These are phyloP conservation scores for Nepenthes gracilis DNA, from an alignment of 148 eudicot species.

Conservation along the genomic window DNA sequence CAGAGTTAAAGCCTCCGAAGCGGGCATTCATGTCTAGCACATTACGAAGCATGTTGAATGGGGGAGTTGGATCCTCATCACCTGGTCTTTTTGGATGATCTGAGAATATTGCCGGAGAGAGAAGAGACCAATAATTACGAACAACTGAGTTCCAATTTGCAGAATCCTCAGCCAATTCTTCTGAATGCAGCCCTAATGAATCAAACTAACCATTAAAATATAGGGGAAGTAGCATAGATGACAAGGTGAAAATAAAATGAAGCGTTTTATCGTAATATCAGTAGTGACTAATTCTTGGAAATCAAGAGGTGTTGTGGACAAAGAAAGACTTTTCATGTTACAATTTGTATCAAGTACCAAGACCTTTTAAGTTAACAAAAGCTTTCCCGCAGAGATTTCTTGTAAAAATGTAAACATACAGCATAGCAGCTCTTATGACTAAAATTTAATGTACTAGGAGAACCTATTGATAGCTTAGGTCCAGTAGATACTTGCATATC, in stretches of 20 bases:
- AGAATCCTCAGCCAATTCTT: slow-evolving; percentile 61
- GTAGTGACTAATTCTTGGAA: too few relatives aligned
- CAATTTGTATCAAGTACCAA: too few relatives aligned
- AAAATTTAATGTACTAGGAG: too few relatives aligned
- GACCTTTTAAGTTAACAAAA: too few relatives aligned
- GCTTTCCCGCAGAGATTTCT: too few relatives aligned
- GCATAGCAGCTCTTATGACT: too few relatives aligned
- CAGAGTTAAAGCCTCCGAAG: slow-evolving; percentile 79
- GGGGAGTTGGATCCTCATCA: slow-evolving; percentile 94
- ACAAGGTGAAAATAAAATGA: neutral
- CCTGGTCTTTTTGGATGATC: slow-evolving; percentile 98
- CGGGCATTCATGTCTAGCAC: slow-evolving; percentile 91
- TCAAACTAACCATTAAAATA: neutral
- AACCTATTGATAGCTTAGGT: too few relatives aligned
- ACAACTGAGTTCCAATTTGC: slow-evolving; percentile 55
- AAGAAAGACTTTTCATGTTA: too few relatives aligned
- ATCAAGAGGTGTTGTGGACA: too few relatives aligned
- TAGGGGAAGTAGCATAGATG: neutral
- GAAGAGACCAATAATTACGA: slow-evolving; percentile 80
- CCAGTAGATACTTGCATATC: too few relatives aligned
- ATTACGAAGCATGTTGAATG: slow-evolving; percentile 88
- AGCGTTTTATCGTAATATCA: neutral
- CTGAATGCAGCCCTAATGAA: slow-evolving; percentile 41
- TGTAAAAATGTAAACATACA: too few relatives aligned
- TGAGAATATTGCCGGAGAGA: slow-evolving; percentile 81